Evolutionary conservation across 73 alveolate species (phyloP).

Genomic region (Paramecium pentaurelia): DNA sequence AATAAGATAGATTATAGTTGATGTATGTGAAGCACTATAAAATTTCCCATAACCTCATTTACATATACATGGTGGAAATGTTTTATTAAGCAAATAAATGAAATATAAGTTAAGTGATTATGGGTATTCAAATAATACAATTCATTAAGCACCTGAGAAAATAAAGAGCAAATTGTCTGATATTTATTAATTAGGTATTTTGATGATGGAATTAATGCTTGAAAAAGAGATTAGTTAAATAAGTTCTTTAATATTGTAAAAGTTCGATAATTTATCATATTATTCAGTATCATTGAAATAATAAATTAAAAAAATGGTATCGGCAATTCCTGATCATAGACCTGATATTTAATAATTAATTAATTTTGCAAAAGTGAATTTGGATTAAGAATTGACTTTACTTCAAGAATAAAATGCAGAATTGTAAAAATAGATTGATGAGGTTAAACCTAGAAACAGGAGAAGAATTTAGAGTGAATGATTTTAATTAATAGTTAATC

Average conservation of each 20-base stretch:
- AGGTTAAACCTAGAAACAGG: not conserved
- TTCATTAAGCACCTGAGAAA: not conserved
- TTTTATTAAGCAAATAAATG: not conserved
- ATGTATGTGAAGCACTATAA: not conserved
- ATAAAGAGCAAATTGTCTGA: not conserved
- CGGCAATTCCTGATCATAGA: not conserved
- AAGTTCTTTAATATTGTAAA: not conserved
- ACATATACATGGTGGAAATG: slow-evolving; percentile 33
- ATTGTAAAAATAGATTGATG: not conserved
- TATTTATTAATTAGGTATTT: not conserved
- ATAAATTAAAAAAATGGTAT: slow-evolving; percentile 23
- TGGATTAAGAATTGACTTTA: not conserved
- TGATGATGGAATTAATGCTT: slow-evolving; percentile 15
- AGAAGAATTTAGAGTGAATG: not conserved
- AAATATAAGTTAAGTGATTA: slow-evolving; percentile 24
- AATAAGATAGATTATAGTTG: not conserved
- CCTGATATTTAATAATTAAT: not conserved
- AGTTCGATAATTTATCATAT: slow-evolving; percentile 20
- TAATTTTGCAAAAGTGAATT: not conserved
- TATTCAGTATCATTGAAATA: not conserved
- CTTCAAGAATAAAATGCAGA: not conserved
- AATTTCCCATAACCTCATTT: slow-evolving; percentile 4
- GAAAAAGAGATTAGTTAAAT: not conserved
- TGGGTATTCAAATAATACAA: not conserved
- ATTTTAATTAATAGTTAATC: not conserved